Percentiles rank a stretch among this genome's conserved stretches.
These are phyloP conservation scores for Mycena epipterygia DNA, from an alignment of 768 basidiomycete species.

Conservation along the genomic window DNA sequence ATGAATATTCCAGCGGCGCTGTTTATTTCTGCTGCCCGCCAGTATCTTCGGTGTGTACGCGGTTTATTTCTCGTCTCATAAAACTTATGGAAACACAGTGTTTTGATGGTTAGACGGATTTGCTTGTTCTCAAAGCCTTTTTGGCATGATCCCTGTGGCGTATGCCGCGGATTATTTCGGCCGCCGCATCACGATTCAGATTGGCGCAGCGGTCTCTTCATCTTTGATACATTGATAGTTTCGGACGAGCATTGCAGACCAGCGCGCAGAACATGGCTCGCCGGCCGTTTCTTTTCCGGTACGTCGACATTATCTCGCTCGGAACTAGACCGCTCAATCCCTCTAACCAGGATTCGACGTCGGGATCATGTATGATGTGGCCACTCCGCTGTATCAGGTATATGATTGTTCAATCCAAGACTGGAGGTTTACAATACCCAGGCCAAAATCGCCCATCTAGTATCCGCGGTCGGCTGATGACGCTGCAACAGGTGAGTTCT, in stretches of 20 bases:
- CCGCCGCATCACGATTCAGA: constrained; percentile 55
- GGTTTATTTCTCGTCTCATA: neutral
- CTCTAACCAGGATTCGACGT: constrained; percentile 51
- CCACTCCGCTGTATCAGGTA: constrained; percentile 67
- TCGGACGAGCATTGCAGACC: constrained; percentile 62
- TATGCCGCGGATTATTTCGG: constrained; percentile 55
- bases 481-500: constrained; percentile 57
- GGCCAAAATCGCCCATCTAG: constrained; percentile 70
- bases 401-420: neutral
- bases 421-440: constrained; percentile 18
- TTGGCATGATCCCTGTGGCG: constrained; percentile 60
- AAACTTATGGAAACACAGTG: constrained; percentile 40
- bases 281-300: constrained; percentile 66
- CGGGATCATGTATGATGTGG: constrained; percentile 64
- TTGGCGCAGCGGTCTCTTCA: constrained; percentile 50
- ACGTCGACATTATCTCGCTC: neutral
- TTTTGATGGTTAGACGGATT: constrained; percentile 51
- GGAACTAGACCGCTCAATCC: neutral
- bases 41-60: constrained; percentile 55
- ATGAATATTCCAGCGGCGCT: too few species aligned
- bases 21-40: too few species aligned
- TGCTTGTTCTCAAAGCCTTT: constrained; percentile 46
- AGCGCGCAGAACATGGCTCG: constrained; percentile 60
- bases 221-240: constrained; percentile 31
- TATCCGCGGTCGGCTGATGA: constrained; percentile 67